Evolutionary conservation across 1,284 basidiomycete genomes (phyloP).

Genomic region (Cerioporus squamosus): DNA sequence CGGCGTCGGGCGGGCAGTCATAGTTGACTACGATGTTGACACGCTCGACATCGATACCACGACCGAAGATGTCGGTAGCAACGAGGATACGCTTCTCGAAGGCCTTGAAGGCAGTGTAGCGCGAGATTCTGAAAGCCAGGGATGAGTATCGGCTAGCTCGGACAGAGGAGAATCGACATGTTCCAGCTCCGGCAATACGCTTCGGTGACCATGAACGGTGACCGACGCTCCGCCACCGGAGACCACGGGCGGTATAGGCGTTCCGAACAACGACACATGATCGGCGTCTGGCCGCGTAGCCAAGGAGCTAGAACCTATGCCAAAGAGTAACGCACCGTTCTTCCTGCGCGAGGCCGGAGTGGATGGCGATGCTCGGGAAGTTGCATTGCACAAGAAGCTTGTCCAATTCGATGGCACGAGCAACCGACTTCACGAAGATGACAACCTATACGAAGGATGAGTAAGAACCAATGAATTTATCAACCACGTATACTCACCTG

Average conservation of each 20-base stretch:
- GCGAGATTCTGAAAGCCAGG: conserved; percentile 69
- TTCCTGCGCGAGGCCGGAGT: conserved; percentile 93
- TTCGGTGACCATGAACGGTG: no score
- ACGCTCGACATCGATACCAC: conserved; percentile 97
- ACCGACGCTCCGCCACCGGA: no score
- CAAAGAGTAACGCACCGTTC: conserved; percentile 74
- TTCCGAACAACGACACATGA: no score
- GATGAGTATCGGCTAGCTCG: conserved; percentile 7
- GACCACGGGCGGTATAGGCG: no score
- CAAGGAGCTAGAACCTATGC: conserved; percentile 4
- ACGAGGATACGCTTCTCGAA: conserved; percentile 99
- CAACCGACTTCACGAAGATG: conserved; percentile 99
- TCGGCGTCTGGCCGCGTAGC: no score
- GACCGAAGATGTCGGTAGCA: conserved; percentile 96
- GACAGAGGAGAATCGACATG: no score
- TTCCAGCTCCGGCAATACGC: no score
- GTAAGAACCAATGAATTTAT: background rate
- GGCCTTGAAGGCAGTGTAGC: conserved; percentile 99
- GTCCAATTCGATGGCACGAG: conserved; percentile 95
- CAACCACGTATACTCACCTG: conserved; percentile 60
- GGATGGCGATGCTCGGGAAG: conserved; percentile 98
- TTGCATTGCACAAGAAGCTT: conserved; percentile 96
- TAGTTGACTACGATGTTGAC: conserved; percentile 98
- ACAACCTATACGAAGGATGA: conserved; percentile 73
- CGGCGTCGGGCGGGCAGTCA: conserved; percentile 95